These are phyloP conservation scores for Nitzschia putrida DNA, from an alignment of 108 stramenopile species.

Conservation along the genomic window DNA sequence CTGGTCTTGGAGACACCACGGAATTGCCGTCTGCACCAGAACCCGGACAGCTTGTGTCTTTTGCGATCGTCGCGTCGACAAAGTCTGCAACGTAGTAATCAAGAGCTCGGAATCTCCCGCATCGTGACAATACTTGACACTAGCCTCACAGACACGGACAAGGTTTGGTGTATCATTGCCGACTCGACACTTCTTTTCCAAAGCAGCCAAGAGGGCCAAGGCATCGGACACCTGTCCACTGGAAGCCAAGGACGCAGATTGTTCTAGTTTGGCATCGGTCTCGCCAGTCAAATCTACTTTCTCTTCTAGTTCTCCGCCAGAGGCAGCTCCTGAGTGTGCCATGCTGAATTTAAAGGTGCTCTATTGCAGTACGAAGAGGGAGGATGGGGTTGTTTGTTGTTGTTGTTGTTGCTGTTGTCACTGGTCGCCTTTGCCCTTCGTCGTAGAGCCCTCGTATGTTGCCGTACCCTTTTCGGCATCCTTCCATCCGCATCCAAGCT, in stretches of 20 bases:
- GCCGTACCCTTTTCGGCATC: too few relatives aligned
- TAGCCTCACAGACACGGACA: conserved; percentile 68
- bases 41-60: conserved; percentile 74
- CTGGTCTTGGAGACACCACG: conserved; percentile 61
- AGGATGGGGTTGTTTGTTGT: conserved; percentile 5
- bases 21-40: conserved; percentile 64
- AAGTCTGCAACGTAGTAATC: conserved; percentile 60
- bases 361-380: neutral
- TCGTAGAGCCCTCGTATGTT: too few relatives aligned
- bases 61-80: conserved; percentile 76
- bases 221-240: conserved; percentile 60
- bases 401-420: neutral
- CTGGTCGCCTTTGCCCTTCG: too few relatives aligned
- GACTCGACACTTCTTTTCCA: conserved; percentile 84
- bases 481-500: too few relatives aligned
- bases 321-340: conserved; percentile 63
- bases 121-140: conserved; percentile 61
- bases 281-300: conserved; percentile 76
- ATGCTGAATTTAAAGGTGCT: conserved; percentile 25
- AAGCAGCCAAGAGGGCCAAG: conserved; percentile 67
- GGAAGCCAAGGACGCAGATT: conserved; percentile 54
- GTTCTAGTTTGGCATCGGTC: conserved; percentile 75
- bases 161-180: conserved; percentile 83
- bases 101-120: conserved; percentile 58
- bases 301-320: conserved; percentile 87